Conservation (phyloP, 176 grass and related monocot genomes). For the sorghum (Sorghum bicolor) region Sorghum_bicolor_NCBIv3 NC_012875.2:53692001-53692500, state of each 20-base stretch:
- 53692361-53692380: constrained; percentile 79
- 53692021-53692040: constrained; percentile 44
- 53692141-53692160: constrained; percentile 22
- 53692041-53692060: constrained; percentile 52
- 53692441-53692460: constrained; percentile 83
- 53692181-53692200: constrained; percentile 30
- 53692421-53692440: constrained; percentile 92
- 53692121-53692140: constrained; percentile 39
- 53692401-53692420: constrained; percentile 98
- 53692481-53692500: constrained; percentile 19
- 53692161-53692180: constrained; percentile 30
- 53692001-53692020: constrained; percentile 22
- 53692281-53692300: constrained; percentile 72
- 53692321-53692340: constrained; percentile 66
- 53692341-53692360: constrained; percentile 81
- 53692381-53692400: constrained; percentile 94
- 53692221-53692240: constrained; percentile 32
- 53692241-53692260: constrained; percentile 41
- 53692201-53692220: constrained; percentile 24
- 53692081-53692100: constrained; percentile 5
- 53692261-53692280: constrained; percentile 53
- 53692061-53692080: neutral
- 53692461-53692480: neutral
- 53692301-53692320: constrained; percentile 40
- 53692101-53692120: constrained; percentile 8